Conservation (phyloP, 2,329 filamentous ascomycete genomes). For the Phyllosticta citribraziliensis region DNA sequence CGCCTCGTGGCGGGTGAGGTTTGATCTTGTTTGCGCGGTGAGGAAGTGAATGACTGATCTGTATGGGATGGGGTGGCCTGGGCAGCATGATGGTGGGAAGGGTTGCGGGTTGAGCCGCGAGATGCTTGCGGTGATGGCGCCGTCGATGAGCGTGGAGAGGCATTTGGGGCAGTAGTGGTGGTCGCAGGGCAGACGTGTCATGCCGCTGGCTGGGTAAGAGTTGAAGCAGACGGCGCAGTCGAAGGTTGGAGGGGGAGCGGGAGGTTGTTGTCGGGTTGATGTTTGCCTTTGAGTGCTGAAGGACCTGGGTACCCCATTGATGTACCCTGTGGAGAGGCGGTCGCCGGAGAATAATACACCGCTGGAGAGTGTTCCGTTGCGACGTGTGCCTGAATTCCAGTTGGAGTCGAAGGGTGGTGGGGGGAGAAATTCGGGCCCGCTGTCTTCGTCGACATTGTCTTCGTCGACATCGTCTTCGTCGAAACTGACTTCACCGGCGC, state of each 20-base stretch:
- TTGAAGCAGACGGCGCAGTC: neutral
- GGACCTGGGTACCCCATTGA: neutral
- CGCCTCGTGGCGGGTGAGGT: neutral
- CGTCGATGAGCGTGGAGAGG: neutral
- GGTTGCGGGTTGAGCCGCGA: neutral
- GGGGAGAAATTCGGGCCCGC: too few species aligned
- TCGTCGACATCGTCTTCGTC: too few species aligned
- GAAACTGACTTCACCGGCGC: too few species aligned
- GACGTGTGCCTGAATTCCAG: too few species aligned
- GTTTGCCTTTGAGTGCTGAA: neutral
- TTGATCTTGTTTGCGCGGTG: neutral
- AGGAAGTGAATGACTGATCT: neutral
- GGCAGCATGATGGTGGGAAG: neutral
- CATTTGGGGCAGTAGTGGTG: neutral
- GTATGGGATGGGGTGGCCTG: neutral
- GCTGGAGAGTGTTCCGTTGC: too few species aligned
- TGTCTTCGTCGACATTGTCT: too few species aligned
- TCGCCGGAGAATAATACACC: too few species aligned
- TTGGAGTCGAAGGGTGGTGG: too few species aligned
- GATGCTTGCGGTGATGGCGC: neutral
- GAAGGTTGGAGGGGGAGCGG: neutral
- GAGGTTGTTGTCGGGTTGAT: too few species aligned
- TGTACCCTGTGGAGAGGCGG: too few species aligned
- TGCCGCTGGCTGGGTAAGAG: neutral
- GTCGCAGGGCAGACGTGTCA: neutral